phyloP scores from a whole-genome alignment of 2,329 filamentous ascomycete genomes.

The Neoarthrinium moseri region DNA sequence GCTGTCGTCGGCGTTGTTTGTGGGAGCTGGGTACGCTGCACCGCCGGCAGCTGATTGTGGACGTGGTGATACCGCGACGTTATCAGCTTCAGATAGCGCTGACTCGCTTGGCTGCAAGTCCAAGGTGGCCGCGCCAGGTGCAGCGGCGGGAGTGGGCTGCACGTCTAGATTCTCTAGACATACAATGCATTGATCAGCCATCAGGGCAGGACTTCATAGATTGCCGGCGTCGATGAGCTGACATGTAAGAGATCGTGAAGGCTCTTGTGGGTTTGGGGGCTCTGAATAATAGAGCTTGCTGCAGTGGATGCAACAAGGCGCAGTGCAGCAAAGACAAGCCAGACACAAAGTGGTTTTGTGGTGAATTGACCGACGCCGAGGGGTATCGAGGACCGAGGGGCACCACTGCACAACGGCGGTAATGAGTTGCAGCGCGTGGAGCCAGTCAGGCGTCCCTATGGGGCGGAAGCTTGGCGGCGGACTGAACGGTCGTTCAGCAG shows the following conservation, averaged over 20 bases:
- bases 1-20: conserved; percentile 31
- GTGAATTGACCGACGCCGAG: conserved; percentile 1
- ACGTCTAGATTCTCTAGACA: conserved; percentile 61
- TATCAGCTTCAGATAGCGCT: conserved; percentile 6
- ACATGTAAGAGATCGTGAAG: conserved; percentile 30
- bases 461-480: no score
- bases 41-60: conserved; percentile 21
- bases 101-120: conserved; percentile 1
- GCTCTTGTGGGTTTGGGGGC: no score
- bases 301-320: conserved; percentile 21
- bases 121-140: conserved; percentile 12
- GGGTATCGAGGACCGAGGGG: conserved; percentile 6
- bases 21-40: conserved; percentile 18
- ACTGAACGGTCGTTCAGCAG: not conserved
- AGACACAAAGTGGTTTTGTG: conserved; percentile 15
- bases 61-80: conserved; percentile 15
- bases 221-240: conserved; percentile 27
- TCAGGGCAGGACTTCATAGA: conserved; percentile 33
- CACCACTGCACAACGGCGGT: not conserved
- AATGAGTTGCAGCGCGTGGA: not conserved
- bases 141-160: conserved; percentile 19
- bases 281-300: conserved; percentile 29
- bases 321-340: no score
- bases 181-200: conserved; percentile 68
- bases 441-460: no score